phyloP scores from a whole-genome alignment of 2,329 filamentous ascomycete species.

The Colletotrichum phormii region DNA sequence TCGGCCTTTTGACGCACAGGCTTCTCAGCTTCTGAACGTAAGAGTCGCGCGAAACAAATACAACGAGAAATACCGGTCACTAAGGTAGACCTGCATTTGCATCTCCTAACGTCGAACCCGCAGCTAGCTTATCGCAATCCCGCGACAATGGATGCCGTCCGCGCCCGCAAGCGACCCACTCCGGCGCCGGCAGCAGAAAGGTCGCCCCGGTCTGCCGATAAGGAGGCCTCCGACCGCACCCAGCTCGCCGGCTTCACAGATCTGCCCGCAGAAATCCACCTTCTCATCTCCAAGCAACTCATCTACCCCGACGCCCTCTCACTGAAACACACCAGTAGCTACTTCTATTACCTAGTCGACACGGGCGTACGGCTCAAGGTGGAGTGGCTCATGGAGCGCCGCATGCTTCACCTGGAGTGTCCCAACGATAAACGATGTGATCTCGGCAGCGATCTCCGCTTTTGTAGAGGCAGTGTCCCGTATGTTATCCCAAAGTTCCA shows the following conservation, averaged over 20 bases:
- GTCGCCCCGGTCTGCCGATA: background rate
- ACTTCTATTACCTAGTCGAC: conserved; percentile 73
- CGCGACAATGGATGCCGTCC: conserved; percentile 2
- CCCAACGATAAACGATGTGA: conserved; percentile 70
- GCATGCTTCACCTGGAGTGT: conserved; percentile 72
- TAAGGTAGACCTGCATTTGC: background rate
- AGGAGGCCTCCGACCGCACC: background rate
- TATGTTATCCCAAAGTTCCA: conserved; percentile 46
- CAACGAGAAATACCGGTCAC: background rate
- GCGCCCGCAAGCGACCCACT: conserved; percentile 19
- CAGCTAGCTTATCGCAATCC: background rate
- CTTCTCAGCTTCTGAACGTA: background rate
- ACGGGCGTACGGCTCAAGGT: conserved; percentile 76
- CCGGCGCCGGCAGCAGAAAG: conserved; percentile 4
- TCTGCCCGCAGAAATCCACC: conserved; percentile 75
- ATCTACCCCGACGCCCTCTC: conserved; percentile 78
- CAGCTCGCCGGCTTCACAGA: conserved; percentile 52
- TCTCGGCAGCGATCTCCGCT: conserved; percentile 68
- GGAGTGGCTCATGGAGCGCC: conserved; percentile 75
- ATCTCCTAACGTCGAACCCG: background rate
- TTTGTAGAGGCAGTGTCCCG: conserved; percentile 71
- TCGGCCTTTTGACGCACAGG: background rate
- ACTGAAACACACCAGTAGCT: conserved; percentile 73
- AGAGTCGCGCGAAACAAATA: background rate
- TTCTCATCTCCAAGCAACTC: conserved; percentile 69